These are phyloP conservation scores for Pythium plurisporium DNA, from an alignment of 352 stramenopile species.

Conservation along the genomic window DNA sequence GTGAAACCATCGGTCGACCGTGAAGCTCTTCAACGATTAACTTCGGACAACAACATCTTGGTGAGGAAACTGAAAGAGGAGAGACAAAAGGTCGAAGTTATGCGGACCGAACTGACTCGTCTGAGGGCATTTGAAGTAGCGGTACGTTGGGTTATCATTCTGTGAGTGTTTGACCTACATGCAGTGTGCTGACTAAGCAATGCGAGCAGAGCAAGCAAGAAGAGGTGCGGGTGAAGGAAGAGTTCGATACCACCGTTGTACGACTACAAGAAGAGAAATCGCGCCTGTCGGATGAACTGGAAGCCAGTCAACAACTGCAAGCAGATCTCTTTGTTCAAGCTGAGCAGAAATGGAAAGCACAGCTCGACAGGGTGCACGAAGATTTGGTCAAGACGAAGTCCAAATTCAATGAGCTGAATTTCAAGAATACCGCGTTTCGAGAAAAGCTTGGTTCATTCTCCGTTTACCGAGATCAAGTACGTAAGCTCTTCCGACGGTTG, in stretches of 20 bases:
- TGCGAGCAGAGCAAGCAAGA: constrained; percentile 72
- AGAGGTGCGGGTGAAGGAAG: constrained; percentile 40
- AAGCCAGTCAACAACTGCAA: constrained; percentile 24
- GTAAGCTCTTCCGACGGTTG: not conserved
- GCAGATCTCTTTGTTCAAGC: constrained; percentile 66
- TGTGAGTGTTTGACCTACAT: not conserved
- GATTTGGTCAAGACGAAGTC: constrained; percentile 63
- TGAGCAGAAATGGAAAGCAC: constrained; percentile 75
- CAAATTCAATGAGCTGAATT: constrained; percentile 66
- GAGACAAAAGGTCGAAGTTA: constrained; percentile 17
- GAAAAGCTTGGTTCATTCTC: constrained; percentile 62
- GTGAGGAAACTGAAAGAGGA: constrained; percentile 55
- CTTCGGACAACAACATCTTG: constrained; percentile 13
- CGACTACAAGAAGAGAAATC: constrained; percentile 63
- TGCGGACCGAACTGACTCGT: constrained; percentile 11
- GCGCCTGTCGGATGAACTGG: constrained; percentile 29
- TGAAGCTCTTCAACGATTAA: not conserved
- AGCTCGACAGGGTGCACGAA: constrained; percentile 57
- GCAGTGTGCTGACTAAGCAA: no score
- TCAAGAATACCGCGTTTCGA: constrained; percentile 75
- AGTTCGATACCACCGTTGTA: constrained; percentile 54
- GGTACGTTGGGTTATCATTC: constrained; percentile 28
- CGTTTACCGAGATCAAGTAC: constrained; percentile 67
- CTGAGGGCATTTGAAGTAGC: constrained; percentile 49
- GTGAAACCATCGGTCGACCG: constrained; percentile 10